Conservation (phyloP, 139 green algal species). For the Auxenochlorella pyrenoidosa region DNA sequence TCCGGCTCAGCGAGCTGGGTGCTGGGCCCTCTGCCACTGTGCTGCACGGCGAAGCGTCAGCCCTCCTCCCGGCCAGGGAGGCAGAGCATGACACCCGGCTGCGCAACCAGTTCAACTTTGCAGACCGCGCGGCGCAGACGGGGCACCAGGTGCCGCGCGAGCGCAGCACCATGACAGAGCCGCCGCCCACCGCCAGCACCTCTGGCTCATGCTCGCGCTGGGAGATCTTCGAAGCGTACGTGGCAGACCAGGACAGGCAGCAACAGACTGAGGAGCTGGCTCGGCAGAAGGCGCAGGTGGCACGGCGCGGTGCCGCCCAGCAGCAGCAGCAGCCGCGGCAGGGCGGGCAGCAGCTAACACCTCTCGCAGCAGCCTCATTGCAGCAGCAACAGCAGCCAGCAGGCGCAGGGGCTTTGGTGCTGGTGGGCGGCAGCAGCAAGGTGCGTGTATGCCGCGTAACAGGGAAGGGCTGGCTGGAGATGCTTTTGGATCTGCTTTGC, state of each 20-base stretch:
- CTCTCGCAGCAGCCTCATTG: neutral
- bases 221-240: constrained; percentile 96
- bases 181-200: constrained; percentile 68
- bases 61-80: neutral
- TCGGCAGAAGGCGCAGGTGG: constrained; percentile 58
- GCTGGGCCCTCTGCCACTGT: neutral
- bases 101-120: constrained; percentile 96
- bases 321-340: constrained; percentile 4
- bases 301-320: constrained; percentile 30
- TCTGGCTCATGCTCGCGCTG: constrained; percentile 80
- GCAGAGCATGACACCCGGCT: constrained; percentile 54
- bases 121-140: constrained; percentile 83
- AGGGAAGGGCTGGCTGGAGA: too few relatives aligned
- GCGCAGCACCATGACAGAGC: constrained; percentile 81
- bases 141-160: constrained; percentile 66
- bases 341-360: neutral
- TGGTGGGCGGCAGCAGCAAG: neutral
- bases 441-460: neutral
- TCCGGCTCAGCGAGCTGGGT: neutral
- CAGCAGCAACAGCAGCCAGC: constrained; percentile 8
- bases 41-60: neutral
- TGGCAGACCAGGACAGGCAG: constrained; percentile 83
- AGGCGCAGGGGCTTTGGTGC: neutral
- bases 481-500: neutral
- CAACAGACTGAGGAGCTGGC: constrained; percentile 68